Conservation (phyloP, 2,329 filamentous ascomycete genomes). For the Herpotrichia juniperi region DNA sequence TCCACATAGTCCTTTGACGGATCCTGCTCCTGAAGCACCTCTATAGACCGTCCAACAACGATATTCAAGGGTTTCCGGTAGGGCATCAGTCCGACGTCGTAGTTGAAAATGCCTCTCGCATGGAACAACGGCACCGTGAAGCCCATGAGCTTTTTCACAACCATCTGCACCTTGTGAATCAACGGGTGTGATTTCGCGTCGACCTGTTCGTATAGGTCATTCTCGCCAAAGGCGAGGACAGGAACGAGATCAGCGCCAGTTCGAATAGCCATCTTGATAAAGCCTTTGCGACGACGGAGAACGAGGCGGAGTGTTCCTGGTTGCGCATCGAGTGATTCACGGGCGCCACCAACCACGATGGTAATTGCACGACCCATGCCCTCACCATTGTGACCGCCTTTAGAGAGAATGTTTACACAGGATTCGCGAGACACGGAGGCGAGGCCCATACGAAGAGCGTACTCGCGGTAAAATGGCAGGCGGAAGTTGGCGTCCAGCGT, state of each 20-base stretch:
- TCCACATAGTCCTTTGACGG: slow-evolving; percentile 80
- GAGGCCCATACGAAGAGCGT: slow-evolving; percentile 86
- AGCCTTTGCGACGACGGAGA: slow-evolving; percentile 84
- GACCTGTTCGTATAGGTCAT: slow-evolving; percentile 92
- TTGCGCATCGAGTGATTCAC: slow-evolving; percentile 87
- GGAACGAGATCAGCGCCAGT: slow-evolving; percentile 94
- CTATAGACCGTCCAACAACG: slow-evolving; percentile 84
- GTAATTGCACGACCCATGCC: slow-evolving; percentile 96
- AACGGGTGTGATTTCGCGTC: slow-evolving; percentile 76
- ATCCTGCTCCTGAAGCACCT: slow-evolving; percentile 66
- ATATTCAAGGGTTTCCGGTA: slow-evolving; percentile 88
- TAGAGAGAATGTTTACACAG: slow-evolving; percentile 85
- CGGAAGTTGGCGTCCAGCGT: slow-evolving; percentile 97
- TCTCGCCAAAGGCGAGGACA: slow-evolving; percentile 91
- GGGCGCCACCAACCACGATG: slow-evolving; percentile 90
- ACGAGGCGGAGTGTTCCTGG: slow-evolving; percentile 80
- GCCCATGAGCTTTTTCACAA: slow-evolving; percentile 83
- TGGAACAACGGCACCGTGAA: slow-evolving; percentile 93
- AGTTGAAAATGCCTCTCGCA: slow-evolving; percentile 93
- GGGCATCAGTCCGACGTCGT: slow-evolving; percentile 95
- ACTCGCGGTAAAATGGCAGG: slow-evolving; percentile 92
- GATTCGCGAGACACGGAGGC: slow-evolving; percentile 89
- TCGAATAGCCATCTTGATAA: slow-evolving; percentile 89
- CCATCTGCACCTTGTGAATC: slow-evolving; percentile 81
- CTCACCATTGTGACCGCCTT: slow-evolving; percentile 75